Evolutionary conservation across 176 grass and related monocot genomes (phyloP).

Genomic region (Pontederia paniculata): DNA sequence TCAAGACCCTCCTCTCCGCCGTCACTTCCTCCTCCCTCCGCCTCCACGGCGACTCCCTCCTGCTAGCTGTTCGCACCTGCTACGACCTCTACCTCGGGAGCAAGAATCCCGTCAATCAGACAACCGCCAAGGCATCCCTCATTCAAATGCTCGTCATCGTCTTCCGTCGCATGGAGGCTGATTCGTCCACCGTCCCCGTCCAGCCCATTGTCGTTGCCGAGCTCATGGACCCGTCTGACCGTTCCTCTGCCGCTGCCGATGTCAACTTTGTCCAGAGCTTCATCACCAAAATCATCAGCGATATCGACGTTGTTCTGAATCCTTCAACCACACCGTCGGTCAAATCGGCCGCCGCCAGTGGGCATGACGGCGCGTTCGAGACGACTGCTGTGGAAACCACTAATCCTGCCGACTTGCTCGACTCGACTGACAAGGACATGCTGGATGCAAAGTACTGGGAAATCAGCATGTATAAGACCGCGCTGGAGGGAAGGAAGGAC

Average conservation of each 20-base stretch:
- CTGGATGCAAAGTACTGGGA: constrained; percentile 98
- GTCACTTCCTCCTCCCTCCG: constrained; percentile 85
- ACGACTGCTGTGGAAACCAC: constrained; percentile 62
- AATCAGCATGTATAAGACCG: constrained; percentile 98
- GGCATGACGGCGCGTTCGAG: constrained; percentile 86
- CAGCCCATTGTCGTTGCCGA: constrained; percentile 95
- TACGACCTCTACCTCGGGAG: constrained; percentile 89
- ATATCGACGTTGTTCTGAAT: constrained; percentile 73
- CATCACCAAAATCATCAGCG: constrained; percentile 88
- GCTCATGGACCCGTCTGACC: constrained; percentile 64
- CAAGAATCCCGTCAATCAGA: constrained; percentile 75
- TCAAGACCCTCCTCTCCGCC: constrained; percentile 89
- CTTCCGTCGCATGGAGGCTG: constrained; percentile 93
- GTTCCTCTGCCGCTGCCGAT: constrained; percentile 36
- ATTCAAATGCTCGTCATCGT: constrained; percentile 99
- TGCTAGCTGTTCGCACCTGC: constrained; percentile 74
- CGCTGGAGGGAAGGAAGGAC: constrained; percentile 85
- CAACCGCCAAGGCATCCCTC: constrained; percentile 93
- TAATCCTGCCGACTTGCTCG: constrained; percentile 81
- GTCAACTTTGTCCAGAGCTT: constrained; percentile 79
- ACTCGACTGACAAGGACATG: constrained; percentile 97
- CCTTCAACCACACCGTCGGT: constrained; percentile 32
- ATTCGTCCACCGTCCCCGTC: constrained; percentile 79
- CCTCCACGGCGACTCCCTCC: constrained; percentile 81
- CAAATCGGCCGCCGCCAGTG: constrained; percentile 34